These are phyloP conservation scores for Phytophthora capsici DNA, from an alignment of 352 stramenopile genomes.

Conservation along the genomic window DNA sequence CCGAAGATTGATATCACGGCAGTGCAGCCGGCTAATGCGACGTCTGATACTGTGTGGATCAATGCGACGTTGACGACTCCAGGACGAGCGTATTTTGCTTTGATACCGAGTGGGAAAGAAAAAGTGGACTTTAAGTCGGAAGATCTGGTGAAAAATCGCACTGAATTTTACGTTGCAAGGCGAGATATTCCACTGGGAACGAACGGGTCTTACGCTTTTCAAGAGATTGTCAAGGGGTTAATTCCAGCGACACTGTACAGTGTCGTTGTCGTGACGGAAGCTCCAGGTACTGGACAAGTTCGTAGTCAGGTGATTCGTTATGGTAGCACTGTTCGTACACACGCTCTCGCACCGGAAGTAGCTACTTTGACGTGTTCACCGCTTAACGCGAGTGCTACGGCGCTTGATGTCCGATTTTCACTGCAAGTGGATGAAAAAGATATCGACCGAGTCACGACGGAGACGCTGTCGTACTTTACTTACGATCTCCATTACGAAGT, in stretches of 20 bases:
- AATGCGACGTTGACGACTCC: conserved; percentile 46
- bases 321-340: conserved; percentile 47
- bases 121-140: conserved; percentile 19
- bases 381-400: conserved; percentile 49
- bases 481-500: conserved; percentile 70
- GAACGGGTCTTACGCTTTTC: conserved; percentile 30
- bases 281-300: conserved; percentile 55
- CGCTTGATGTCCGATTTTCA: conserved; percentile 47
- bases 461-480: conserved; percentile 45
- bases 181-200: conserved; percentile 29
- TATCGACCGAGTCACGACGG: conserved; percentile 30
- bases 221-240: conserved; percentile 39
- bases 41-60: conserved; percentile 39
- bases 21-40: conserved; percentile 41
- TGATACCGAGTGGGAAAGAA: conserved; percentile 39
- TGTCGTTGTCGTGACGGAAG: conserved; percentile 61
- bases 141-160: conserved; percentile 42
- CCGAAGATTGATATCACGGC: conserved; percentile 36
- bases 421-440: conserved; percentile 53
- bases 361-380: conserved; percentile 26
- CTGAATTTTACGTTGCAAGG: conserved; percentile 36
- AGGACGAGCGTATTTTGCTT: conserved; percentile 55
- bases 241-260: conserved; percentile 65
- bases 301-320: conserved; percentile 46
- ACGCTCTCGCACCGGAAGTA: conserved; percentile 61